Evolutionary conservation across 148 eudicot genomes (phyloP).

Genomic region (Arbutus unedo): DNA sequence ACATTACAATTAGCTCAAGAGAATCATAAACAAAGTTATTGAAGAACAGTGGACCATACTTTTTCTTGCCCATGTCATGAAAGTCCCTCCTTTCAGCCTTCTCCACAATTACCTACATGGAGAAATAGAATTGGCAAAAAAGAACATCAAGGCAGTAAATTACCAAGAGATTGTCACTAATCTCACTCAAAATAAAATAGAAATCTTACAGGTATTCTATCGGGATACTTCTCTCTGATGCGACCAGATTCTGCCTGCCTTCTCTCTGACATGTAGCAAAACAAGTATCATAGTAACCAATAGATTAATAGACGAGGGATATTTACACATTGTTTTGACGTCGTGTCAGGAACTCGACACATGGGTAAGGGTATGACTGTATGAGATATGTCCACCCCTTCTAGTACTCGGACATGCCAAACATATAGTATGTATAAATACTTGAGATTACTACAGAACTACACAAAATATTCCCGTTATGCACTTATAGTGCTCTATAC

Average conservation of each 20-base stretch:
- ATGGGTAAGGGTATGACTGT: background rate
- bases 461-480: background rate
- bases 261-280: slow-evolving; percentile 29
- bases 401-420: background rate
- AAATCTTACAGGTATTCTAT: slow-evolving; percentile 53
- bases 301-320: no score
- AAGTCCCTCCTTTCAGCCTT: slow-evolving; percentile 51
- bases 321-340: no score
- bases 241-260: slow-evolving; percentile 51
- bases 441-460: background rate
- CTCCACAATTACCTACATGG: slow-evolving; percentile 56
- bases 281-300: background rate
- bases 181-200: background rate
- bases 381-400: background rate
- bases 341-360: background rate
- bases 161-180: background rate
- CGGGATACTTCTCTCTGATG: slow-evolving; percentile 59
- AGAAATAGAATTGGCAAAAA: slow-evolving; percentile 7
- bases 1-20: background rate
- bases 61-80: slow-evolving; percentile 61
- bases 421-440: background rate
- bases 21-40: background rate
- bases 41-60: slow-evolving; percentile 29
- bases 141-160: background rate
- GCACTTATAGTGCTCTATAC: background rate